Evolutionary conservation across 257 asterid genomes (phyloP).

Genomic region (Lycium barbarum): DNA sequence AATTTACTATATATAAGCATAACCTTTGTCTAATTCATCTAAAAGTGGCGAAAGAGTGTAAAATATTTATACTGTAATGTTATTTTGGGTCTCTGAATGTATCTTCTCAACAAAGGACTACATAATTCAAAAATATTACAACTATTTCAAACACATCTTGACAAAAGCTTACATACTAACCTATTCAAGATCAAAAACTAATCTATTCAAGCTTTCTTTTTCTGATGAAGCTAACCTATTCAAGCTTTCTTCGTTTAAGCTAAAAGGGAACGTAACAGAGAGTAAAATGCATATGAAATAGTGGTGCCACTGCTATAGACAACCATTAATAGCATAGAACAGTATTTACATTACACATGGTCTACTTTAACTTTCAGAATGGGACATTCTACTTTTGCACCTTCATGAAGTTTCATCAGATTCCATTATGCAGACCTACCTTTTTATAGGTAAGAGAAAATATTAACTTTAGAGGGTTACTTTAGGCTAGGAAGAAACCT

Average conservation of each 20-base stretch:
- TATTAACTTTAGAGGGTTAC: neutral
- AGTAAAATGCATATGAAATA: neutral
- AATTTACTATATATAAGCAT: neutral
- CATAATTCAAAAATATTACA: neutral
- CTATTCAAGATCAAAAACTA: conserved; percentile 7
- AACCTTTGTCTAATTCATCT: neutral
- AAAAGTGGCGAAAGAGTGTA: neutral
- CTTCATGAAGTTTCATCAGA: neutral
- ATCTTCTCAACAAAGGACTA: conserved; percentile 22
- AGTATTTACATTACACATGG: conserved; percentile 1
- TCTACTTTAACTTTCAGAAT: neutral
- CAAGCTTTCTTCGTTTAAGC: neutral
- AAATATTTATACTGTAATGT: neutral
- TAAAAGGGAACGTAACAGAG: neutral
- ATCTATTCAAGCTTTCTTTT: neutral
- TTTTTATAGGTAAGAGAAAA: neutral
- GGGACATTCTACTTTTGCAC: conserved; percentile 15
- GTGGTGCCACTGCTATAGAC: conserved; percentile 2
- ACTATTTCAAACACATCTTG: neutral
- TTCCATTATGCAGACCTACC: conserved; percentile 3
- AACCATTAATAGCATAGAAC: conserved; percentile 2
- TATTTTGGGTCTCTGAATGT: neutral
- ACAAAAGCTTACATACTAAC: conserved; percentile 2
- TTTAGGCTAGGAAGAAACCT: neutral
- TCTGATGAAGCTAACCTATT: neutral